Percentiles rank a stretch among this genome's conserved stretches.
phyloP scores from a whole-genome alignment of 2,329 filamentous ascomycete species.

The Xylariales sp. region DNA sequence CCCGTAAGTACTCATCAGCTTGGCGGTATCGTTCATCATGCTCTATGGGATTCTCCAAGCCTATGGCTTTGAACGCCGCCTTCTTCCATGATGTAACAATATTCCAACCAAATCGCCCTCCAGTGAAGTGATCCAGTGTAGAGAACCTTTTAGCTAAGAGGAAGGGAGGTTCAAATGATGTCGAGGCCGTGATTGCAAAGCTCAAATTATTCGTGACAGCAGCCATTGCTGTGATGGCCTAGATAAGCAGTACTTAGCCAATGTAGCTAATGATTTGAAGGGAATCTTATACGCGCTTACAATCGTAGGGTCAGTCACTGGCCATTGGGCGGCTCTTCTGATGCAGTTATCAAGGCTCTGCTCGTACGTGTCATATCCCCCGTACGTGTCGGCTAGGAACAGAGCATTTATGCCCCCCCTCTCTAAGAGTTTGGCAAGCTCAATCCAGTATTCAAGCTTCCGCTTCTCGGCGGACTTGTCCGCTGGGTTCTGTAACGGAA shows the following conservation, averaged over 20 bases:
- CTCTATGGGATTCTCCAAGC: conserved; percentile 50
- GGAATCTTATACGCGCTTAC: too few species aligned
- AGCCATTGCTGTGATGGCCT: conserved; percentile 58
- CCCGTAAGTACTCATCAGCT: conserved; percentile 57
- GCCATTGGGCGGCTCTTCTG: conserved; percentile 59
- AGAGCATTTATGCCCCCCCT: conserved; percentile 59
- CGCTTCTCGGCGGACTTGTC: conserved; percentile 59
- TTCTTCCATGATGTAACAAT: conserved; percentile 55
- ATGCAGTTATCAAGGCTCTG: conserved; percentile 57
- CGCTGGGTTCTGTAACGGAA: conserved; percentile 50
- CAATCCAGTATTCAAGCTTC: conserved; percentile 58
- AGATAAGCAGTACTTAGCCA: not conserved
- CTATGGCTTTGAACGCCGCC: conserved; percentile 58
- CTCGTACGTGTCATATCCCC: conserved; percentile 60
- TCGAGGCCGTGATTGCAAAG: conserved; percentile 60
- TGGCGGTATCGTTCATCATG: conserved; percentile 59
- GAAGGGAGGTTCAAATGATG: conserved; percentile 59
- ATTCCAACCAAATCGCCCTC: conserved; percentile 61
- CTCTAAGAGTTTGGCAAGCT: conserved; percentile 59
- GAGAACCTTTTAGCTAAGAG: conserved; percentile 59
- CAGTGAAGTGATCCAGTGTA: conserved; percentile 57
- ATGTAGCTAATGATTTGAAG: too few species aligned
- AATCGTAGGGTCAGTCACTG: conserved; percentile 60
- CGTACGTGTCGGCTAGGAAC: conserved; percentile 63
- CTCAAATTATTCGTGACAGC: conserved; percentile 60